These are phyloP conservation scores for Eucalyptus sp. DNA, from an alignment of 345 rosid species.

Conservation along the genomic window DNA sequence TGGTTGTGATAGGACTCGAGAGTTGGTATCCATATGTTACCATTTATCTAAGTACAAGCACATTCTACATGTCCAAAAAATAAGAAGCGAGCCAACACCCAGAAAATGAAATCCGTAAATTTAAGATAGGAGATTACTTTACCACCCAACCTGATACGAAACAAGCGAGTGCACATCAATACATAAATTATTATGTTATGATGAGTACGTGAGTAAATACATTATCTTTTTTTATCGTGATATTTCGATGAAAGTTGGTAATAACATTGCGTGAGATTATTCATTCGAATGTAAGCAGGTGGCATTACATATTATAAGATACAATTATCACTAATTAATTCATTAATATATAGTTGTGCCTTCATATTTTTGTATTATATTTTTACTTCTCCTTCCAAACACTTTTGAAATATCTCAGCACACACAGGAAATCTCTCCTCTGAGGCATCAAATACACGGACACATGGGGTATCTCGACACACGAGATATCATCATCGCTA, in stretches of 20 bases:
- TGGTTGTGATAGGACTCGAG: neutral
- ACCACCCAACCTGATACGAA: accelerated
- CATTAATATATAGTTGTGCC: neutral
- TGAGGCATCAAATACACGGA: too few species aligned
- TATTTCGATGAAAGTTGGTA: accelerated
- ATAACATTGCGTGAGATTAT: neutral
- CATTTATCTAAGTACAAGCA: neutral
- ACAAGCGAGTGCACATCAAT: neutral
- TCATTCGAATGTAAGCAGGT: neutral
- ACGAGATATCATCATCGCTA: too few species aligned
- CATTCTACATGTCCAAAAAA: too few species aligned
- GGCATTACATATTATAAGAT: too few species aligned
- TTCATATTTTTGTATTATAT: neutral
- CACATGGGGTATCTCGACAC: too few species aligned
- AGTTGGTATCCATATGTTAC: neutral
- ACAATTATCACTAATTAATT: too few species aligned
- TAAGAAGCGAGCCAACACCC: neutral
- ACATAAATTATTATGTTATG: neutral
- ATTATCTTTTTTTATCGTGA: neutral
- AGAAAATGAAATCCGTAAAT: too few species aligned
- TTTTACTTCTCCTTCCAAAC: neutral
- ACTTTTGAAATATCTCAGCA: neutral
- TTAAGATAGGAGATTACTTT: neutral
- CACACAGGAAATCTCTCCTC: accelerated
- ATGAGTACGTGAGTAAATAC: neutral